Base-by-base conservation (phyloP, 2,329 filamentous ascomycete genomes). In the Nemania diffusa region DNA sequence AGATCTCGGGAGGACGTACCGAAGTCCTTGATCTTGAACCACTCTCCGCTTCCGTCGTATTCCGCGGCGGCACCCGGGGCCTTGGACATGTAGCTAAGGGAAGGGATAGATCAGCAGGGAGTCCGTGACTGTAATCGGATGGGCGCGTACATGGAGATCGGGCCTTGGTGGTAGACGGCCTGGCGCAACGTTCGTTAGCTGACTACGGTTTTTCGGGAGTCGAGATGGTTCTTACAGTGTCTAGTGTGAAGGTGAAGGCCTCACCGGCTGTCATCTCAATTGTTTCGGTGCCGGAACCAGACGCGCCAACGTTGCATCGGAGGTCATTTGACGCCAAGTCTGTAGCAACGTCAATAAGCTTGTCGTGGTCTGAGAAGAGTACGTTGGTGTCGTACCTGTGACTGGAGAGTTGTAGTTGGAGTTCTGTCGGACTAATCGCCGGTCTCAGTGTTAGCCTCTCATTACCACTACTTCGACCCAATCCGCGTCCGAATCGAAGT, bases 381-480 rank as follows among this genome's bases (percentile, higher is more conserved):
- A 15, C 13, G 20, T 15, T n/a, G 20, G 15, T 64, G 37, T 20
- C 13, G 59, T 69, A 75, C 76, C 77, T 15, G 81, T 83, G 20
- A 84, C 82, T 5, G 82, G 83, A 6, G 81, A 83, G 78, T 84
- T 84, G 71, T 80, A 77, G 80, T 84, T 85, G 64, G 76, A 80
- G 77, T 84, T 84, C 67, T 80, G 76, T 55, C 83, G 79, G 72
- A 85, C 76, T 77, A 53, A 72, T 57, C 6, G 53, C 7, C 13
- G 29, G 65, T 32, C 68, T 63, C 51, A 6, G 11, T 29, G n/a
- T 57, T 46, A 48, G 48, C 11, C 32, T 52, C 48, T 24, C 11
- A 17, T 40, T 13, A 2, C 24, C 37, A 26, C 22, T 20, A 27
- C 51, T 46, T 58, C 0, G n/a, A 11, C 22, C 32, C 5, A 3